Evolutionary conservation across 495 filamentous ascomycete genomes (phyloP).

Genomic region (Penicillium macrosclerotiorum): DNA sequence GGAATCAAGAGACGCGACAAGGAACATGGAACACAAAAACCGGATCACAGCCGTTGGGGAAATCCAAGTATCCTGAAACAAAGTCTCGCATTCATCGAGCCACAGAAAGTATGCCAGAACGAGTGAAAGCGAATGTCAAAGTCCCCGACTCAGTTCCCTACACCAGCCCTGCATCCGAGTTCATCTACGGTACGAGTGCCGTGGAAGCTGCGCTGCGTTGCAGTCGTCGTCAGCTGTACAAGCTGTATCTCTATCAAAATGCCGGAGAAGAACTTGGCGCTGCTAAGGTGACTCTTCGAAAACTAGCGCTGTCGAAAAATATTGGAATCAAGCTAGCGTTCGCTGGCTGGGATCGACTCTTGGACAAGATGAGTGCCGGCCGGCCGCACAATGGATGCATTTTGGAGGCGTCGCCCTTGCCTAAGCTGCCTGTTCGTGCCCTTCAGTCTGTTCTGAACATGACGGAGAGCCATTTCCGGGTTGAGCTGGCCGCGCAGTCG

Average conservation of each 20-base stretch:
- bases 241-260: slow-evolving; percentile 69
- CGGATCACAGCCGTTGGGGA: not conserved
- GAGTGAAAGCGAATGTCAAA: slow-evolving; percentile 37
- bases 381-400: slow-evolving; percentile 90
- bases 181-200: slow-evolving; percentile 79
- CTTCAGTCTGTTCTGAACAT: slow-evolving; percentile 48
- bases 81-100: slow-evolving; percentile 20
- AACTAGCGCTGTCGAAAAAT: slow-evolving; percentile 55
- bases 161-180: slow-evolving; percentile 83
- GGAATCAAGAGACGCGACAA: not conserved
- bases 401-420: slow-evolving; percentile 82
- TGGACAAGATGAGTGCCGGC: slow-evolving; percentile 81
- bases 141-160: slow-evolving; percentile 66
- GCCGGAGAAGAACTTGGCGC: slow-evolving; percentile 39
- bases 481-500: slow-evolving; percentile 66
- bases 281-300: slow-evolving; percentile 47
- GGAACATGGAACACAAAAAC: not conserved
- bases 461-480: slow-evolving; percentile 45
- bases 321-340: slow-evolving; percentile 54
- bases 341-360: slow-evolving; percentile 55
- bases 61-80: not conserved
- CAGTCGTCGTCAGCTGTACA: slow-evolving; percentile 70
- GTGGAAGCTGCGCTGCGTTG: slow-evolving; percentile 79
- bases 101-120: slow-evolving; percentile 35
- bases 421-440: slow-evolving; percentile 63